These are phyloP conservation scores for Coniosporium apollinis DNA, from an alignment of 495 filamentous ascomycete species.

Conservation along the genomic window DNA sequence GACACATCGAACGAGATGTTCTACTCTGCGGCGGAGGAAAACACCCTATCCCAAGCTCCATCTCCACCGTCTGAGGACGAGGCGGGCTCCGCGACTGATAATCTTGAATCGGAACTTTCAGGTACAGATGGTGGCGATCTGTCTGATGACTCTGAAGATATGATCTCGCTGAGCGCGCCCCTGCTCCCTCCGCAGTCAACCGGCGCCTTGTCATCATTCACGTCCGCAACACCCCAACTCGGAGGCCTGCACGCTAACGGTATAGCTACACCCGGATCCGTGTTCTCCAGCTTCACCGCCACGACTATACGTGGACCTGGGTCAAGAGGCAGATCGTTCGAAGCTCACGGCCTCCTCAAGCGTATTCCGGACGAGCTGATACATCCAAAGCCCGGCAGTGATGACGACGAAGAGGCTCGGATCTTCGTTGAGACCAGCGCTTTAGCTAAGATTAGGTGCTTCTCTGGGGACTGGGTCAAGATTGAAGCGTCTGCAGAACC, in stretches of 20 bases:
- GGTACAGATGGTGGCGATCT: slow-evolving; percentile 21
- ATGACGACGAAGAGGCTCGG: slow-evolving; percentile 76
- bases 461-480: slow-evolving; percentile 95
- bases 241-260: slow-evolving; percentile 46
- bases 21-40: slow-evolving; percentile 71
- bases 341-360: slow-evolving; percentile 55
- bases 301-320: slow-evolving; percentile 52
- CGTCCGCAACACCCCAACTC: slow-evolving; percentile 54
- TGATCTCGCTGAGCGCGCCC: slow-evolving; percentile 66
- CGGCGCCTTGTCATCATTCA: slow-evolving; percentile 53
- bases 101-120: slow-evolving; percentile 20
- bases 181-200: slow-evolving; percentile 49
- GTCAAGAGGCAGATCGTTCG: slow-evolving; percentile 46
- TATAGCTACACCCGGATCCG: slow-evolving; percentile 59
- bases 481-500: slow-evolving; percentile 58
- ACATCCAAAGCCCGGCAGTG: slow-evolving; percentile 63
- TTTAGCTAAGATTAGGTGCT: slow-evolving; percentile 77
- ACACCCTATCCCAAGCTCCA: slow-evolving; percentile 36
- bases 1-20: slow-evolving; percentile 80
- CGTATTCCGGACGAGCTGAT: slow-evolving; percentile 61
- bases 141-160: slow-evolving; percentile 25
- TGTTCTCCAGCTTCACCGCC: slow-evolving; percentile 70
- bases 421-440: slow-evolving; percentile 77
- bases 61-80: slow-evolving; percentile 37
- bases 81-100: slow-evolving; percentile 12